Evolutionary conservation across 2,329 filamentous ascomycete genomes (phyloP).

Genomic region (Aspergillus arachidicola): DNA sequence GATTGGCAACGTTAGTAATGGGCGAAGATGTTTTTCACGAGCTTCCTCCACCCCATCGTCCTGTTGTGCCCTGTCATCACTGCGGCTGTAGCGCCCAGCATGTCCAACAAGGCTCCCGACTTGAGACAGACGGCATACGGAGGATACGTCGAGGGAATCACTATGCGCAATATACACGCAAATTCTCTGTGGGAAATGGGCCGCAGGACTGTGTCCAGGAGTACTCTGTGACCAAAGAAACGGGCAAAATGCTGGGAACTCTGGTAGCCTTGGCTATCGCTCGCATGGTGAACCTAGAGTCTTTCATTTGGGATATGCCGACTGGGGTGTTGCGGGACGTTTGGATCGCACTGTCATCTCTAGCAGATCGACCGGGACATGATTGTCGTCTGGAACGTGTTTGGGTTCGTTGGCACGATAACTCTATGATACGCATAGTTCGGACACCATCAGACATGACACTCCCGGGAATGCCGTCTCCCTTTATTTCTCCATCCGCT

Average conservation of each 20-base stretch:
- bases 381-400: slow-evolving; percentile 71
- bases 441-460: slow-evolving; percentile 21
- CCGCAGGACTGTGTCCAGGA: slow-evolving; percentile 77
- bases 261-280: slow-evolving; percentile 77
- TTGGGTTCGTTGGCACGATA: slow-evolving; percentile 84
- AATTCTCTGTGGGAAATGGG: slow-evolving; percentile 84
- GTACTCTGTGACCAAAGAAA: slow-evolving; percentile 79
- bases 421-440: slow-evolving; percentile 44
- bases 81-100: slow-evolving; percentile 34
- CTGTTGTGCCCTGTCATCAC: slow-evolving; percentile 26
- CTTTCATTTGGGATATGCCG: slow-evolving; percentile 87
- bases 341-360: slow-evolving; percentile 74
- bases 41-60: slow-evolving; percentile 40
- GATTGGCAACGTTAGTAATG: slow-evolving; percentile 77
- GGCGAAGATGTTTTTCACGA: slow-evolving; percentile 65
- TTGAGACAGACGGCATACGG: slow-evolving; percentile 6
- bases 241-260: slow-evolving; percentile 86
- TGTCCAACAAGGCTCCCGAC: slow-evolving; percentile 4
- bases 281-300: slow-evolving; percentile 79
- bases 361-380: slow-evolving; percentile 64
- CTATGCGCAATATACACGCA: slow-evolving; percentile 76
- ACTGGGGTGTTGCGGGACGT: slow-evolving; percentile 80
- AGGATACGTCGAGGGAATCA: slow-evolving; percentile 64
- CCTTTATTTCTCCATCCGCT: slow-evolving; percentile 18
- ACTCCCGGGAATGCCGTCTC: slow-evolving; percentile 21